A percentile compares a stretch with the other conserved stretches of the same genome.
Conservation (phyloP, 2,329 filamentous ascomycete genomes). For the Furcasterigmium furcatum region DNA sequence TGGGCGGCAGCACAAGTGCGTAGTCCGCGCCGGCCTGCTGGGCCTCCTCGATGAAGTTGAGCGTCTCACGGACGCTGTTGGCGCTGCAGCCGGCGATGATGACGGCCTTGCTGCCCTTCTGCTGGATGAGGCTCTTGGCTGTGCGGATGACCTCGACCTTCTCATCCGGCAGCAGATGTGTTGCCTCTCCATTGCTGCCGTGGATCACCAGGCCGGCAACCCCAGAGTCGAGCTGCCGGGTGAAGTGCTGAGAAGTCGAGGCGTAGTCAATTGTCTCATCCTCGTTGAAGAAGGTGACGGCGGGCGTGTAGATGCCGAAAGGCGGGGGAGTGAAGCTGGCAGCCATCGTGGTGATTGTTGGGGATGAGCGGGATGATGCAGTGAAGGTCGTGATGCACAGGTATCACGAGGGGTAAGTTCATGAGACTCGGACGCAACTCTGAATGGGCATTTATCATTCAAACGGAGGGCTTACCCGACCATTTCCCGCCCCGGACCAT, state of each 20-base stretch:
- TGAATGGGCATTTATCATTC: no score
- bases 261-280: constrained; percentile 53
- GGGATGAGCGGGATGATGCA: no score
- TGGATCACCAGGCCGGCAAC: constrained; percentile 67
- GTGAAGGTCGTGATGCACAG: no score
- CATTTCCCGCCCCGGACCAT: no score
- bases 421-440: no score
- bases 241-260: constrained; percentile 47
- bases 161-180: constrained; percentile 44
- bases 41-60: constrained; percentile 63
- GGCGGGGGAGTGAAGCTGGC: constrained; percentile 1
- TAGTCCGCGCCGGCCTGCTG: constrained; percentile 63
- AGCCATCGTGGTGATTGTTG: background rate
- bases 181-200: constrained; percentile 72
- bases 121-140: background rate
- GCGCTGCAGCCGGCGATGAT: constrained; percentile 68
- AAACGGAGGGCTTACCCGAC: no score
- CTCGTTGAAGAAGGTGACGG: constrained; percentile 58
- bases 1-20: constrained; percentile 64
- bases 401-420: no score
- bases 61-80: constrained; percentile 64
- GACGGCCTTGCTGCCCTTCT: constrained; percentile 17
- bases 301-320: constrained; percentile 57
- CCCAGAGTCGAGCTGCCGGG: constrained; percentile 59
- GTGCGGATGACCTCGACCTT: constrained; percentile 1